Conservation (phyloP, 805 yeast species). For the Yamadazyma philogaea region DNA sequence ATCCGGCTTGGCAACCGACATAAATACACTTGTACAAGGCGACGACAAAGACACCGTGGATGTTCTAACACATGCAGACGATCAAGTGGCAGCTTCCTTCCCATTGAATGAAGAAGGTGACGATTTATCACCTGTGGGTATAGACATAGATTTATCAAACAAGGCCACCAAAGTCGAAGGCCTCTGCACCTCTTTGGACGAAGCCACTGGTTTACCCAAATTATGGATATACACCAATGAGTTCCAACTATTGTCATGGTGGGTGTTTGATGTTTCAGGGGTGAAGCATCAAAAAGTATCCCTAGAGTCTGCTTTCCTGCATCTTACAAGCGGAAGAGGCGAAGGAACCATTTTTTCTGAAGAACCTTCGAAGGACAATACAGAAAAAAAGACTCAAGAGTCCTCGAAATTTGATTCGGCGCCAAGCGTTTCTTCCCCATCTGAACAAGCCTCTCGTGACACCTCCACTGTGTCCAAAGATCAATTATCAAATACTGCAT, state of each 20-base stretch:
- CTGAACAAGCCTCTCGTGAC: too few species aligned
- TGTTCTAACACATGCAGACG: conserved; percentile 53
- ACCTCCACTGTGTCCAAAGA: too few species aligned
- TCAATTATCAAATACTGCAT: too few species aligned
- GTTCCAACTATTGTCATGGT: conserved; percentile 64
- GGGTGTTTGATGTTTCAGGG: conserved; percentile 46
- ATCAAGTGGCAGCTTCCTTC: conserved; percentile 66
- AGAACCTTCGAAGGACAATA: neutral
- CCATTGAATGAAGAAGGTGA: conserved; percentile 67
- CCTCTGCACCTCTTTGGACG: conserved; percentile 59
- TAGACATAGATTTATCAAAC: conserved; percentile 57
- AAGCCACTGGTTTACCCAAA: conserved; percentile 61
- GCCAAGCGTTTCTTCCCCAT: neutral
- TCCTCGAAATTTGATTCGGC: neutral
- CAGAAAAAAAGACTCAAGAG: neutral
- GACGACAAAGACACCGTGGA: conserved; percentile 9
- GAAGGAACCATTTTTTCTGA: neutral
- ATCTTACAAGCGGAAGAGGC: neutral
- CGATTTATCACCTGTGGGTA: conserved; percentile 71
- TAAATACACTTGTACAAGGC: conserved; percentile 11
- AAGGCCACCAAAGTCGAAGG: conserved; percentile 37
- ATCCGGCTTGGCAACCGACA: conserved; percentile 63
- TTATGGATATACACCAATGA: conserved; percentile 59
- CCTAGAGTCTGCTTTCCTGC: conserved; percentile 6
- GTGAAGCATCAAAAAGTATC: conserved; percentile 7